Evolutionary conservation across 352 stramenopile genomes (phyloP).

Genomic region (Phytophthora tubulina): DNA sequence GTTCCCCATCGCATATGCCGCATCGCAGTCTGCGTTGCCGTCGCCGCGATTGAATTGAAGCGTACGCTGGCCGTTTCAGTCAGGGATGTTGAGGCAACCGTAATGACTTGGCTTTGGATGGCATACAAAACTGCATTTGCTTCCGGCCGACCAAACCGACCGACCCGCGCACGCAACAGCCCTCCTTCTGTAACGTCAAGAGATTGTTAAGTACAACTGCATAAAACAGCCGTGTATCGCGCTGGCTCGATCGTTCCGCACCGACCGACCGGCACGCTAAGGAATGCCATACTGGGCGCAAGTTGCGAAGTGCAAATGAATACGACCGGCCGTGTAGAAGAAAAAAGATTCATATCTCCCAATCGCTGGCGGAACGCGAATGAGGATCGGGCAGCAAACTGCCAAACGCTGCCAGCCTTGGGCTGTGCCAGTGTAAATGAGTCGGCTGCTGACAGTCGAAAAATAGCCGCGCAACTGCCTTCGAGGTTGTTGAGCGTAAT

Average conservation of each 20-base stretch:
- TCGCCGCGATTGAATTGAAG: no score
- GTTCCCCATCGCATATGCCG: no score
- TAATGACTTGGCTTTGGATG: no score
- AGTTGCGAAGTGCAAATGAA: not conserved
- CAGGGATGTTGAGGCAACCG: no score
- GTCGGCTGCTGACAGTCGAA: not conserved
- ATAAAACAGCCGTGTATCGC: not conserved
- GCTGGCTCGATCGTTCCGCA: constrained; percentile 6
- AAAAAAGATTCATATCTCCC: constrained; percentile 6
- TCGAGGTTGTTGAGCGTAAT: no score
- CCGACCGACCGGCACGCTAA: constrained; percentile 4
- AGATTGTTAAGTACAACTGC: constrained; percentile 5
- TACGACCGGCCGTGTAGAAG: constrained; percentile 23
- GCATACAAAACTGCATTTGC: constrained; percentile 20
- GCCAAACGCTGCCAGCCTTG: not conserved
- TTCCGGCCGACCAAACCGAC: constrained; percentile 32
- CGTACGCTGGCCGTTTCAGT: no score
- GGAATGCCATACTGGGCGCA: constrained; percentile 3
- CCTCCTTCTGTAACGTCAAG: constrained; percentile 35
- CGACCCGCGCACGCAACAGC: constrained; percentile 26
- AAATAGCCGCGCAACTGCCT: not conserved
- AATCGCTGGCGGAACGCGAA: not conserved
- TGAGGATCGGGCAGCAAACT: constrained; percentile 7
- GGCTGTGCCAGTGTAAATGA: not conserved
- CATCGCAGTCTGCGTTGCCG: no score